These are phyloP conservation scores for Cordyceps cicadae DNA, from an alignment of 2,329 filamentous ascomycete genomes.

Conservation along the genomic window DNA sequence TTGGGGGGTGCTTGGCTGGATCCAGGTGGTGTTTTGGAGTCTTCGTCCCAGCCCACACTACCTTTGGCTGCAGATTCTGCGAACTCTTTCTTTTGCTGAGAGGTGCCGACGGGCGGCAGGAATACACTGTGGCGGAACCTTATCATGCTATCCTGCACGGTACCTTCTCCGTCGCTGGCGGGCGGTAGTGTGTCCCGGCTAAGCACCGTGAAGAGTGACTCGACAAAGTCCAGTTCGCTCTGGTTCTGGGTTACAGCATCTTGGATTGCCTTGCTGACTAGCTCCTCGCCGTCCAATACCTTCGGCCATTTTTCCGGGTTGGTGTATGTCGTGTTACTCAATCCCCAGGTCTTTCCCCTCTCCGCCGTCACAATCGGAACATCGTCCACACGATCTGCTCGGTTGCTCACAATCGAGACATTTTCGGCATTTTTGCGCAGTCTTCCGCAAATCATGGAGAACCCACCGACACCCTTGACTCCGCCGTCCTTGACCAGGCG, in stretches of 20 bases:
- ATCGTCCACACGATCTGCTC: constrained; percentile 41
- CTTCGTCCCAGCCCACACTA: not conserved
- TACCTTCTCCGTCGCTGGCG: constrained; percentile 31
- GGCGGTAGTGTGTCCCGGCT: constrained; percentile 48
- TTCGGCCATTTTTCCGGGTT: constrained; percentile 53
- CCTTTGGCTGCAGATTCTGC: not conserved
- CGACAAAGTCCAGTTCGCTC: constrained; percentile 40
- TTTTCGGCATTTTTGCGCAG: constrained; percentile 41
- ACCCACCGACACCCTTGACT: constrained; percentile 55
- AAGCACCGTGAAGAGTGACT: constrained; percentile 45
- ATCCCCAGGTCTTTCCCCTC: constrained; percentile 44
- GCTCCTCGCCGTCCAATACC: constrained; percentile 41
- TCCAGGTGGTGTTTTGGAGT: constrained; percentile 19
- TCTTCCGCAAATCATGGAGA: constrained; percentile 58
- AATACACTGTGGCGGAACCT: constrained; percentile 32
- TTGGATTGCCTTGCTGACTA: constrained; percentile 36
- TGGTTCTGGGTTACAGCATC: constrained; percentile 29
- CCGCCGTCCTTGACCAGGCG: constrained; percentile 42
- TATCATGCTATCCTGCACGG: constrained; percentile 20
- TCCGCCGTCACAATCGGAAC: constrained; percentile 51
- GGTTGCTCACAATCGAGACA: constrained; percentile 55
- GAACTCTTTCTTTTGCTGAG: constrained; percentile 27
- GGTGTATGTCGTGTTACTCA: constrained; percentile 55
- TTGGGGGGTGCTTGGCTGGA: constrained; percentile 15
- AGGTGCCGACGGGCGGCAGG: constrained; percentile 44